Evolutionary conservation across 768 basidiomycete genomes (phyloP).

Genomic region (Daedaleopsis sinensis): DNA sequence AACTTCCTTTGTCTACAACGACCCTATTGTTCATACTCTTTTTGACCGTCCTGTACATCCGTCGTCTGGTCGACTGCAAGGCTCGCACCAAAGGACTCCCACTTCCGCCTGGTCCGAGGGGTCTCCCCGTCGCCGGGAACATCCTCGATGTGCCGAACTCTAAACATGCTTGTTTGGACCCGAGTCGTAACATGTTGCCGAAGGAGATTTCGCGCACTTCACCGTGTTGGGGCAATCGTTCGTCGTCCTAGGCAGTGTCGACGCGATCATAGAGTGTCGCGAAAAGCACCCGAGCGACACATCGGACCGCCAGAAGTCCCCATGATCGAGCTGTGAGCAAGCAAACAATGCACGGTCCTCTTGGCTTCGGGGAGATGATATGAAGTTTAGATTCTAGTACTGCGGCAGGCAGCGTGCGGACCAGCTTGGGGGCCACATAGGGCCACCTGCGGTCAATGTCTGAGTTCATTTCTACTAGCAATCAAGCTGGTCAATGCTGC

Average conservation of each 20-base stretch:
- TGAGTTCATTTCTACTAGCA: too few relatives aligned
- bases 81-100: too few relatives aligned
- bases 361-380: not conserved
- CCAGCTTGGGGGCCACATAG: too few relatives aligned
- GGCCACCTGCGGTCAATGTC: too few relatives aligned
- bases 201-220: constrained; percentile 15
- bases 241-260: constrained; percentile 2
- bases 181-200: too few relatives aligned
- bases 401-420: too few relatives aligned
- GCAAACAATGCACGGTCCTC: too few relatives aligned
- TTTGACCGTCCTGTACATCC: too few relatives aligned
- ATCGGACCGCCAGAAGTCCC: constrained; percentile 13
- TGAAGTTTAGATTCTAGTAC: not conserved
- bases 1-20: too few relatives aligned
- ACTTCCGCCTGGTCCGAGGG: constrained; percentile 9
- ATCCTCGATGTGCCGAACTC: not conserved
- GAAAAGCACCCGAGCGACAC: constrained; percentile 13
- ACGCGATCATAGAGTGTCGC: not conserved
- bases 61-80: too few relatives aligned
- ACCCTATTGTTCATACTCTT: too few relatives aligned
- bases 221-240: constrained; percentile 3
- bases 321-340: constrained; percentile 6
- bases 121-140: constrained; percentile 13
- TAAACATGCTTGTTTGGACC: not conserved
- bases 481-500: too few relatives aligned